These are phyloP conservation scores for Xylaria longipes DNA, from an alignment of 495 filamentous ascomycete species.

Conservation along the genomic window DNA sequence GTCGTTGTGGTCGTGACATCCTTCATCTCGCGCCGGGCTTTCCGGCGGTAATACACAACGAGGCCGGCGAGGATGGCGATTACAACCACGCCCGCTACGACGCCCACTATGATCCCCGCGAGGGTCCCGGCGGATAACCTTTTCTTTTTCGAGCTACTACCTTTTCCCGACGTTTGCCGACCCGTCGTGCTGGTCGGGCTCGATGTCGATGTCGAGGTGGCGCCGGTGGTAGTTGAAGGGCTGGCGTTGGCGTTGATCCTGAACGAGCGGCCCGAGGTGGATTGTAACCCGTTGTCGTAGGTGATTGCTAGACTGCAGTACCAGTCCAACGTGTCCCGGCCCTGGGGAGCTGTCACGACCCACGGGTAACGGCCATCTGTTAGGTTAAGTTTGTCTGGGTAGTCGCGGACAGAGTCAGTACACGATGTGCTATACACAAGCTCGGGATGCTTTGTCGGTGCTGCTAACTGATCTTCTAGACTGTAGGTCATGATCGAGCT, in stretches of 20 bases:
- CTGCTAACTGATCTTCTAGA: background rate
- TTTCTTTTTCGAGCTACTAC: background rate
- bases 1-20: background rate
- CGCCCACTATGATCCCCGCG: slow-evolving; percentile 2
- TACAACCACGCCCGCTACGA: background rate
- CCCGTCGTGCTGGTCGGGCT: background rate
- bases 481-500: background rate
- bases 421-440: background rate
- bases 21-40: background rate
- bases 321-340: background rate
- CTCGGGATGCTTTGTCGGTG: background rate
- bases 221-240: background rate
- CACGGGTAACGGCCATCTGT: background rate
- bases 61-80: background rate
- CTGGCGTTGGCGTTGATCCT: background rate
- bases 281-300: background rate
- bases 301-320: background rate
- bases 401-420: background rate
- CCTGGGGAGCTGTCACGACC: background rate
- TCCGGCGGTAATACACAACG: slow-evolving; percentile 4
- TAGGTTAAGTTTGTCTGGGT: background rate
- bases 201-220: background rate
- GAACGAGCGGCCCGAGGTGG: background rate
- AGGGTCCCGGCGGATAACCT: background rate
- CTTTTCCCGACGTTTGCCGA: background rate